phyloP scores from a whole-genome alignment of 2,329 filamentous ascomycete genomes.

The Fusarium subglutinans region DNA sequence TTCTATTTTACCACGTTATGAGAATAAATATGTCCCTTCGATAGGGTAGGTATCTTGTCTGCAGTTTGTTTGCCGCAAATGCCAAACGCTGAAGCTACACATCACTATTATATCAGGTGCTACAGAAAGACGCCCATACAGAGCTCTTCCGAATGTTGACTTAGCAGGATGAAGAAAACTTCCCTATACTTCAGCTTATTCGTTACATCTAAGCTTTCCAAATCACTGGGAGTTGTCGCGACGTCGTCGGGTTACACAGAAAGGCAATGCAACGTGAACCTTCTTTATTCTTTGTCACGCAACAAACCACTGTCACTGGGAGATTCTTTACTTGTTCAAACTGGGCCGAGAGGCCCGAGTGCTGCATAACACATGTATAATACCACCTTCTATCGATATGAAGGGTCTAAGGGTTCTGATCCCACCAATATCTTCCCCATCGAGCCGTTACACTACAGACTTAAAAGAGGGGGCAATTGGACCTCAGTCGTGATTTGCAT shows the following conservation, averaged over 20 bases:
- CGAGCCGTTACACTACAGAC: not conserved
- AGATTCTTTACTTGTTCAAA: too few relatives aligned
- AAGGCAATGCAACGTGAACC: not conserved
- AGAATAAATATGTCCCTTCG: too few relatives aligned
- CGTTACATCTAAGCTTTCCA: not conserved
- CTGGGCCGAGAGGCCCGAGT: not conserved
- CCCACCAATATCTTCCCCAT: not conserved
- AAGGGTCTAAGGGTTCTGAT: not conserved
- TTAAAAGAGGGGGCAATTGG: not conserved
- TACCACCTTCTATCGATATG: not conserved
- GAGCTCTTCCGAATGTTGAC: rapidly evolving
- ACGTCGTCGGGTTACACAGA: not conserved
- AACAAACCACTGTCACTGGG: not conserved
- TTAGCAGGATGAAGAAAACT: rapidly evolving
- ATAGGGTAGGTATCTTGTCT: rapidly evolving
- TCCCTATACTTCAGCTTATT: rapidly evolving
- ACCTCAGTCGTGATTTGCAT: not conserved
- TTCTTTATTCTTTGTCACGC: not conserved
- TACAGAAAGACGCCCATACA: too few relatives aligned
- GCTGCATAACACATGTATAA: not conserved
- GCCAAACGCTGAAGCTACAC: too few relatives aligned
- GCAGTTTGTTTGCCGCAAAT: too few relatives aligned
- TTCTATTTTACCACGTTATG: too few relatives aligned
- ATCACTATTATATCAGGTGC: too few relatives aligned
- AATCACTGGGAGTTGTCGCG: not conserved